Evolutionary conservation across 345 rosid genomes (phyloP), one percentile per base, ranked within the genome.

Genomic region (Orychophragmus violaceus): DNA sequence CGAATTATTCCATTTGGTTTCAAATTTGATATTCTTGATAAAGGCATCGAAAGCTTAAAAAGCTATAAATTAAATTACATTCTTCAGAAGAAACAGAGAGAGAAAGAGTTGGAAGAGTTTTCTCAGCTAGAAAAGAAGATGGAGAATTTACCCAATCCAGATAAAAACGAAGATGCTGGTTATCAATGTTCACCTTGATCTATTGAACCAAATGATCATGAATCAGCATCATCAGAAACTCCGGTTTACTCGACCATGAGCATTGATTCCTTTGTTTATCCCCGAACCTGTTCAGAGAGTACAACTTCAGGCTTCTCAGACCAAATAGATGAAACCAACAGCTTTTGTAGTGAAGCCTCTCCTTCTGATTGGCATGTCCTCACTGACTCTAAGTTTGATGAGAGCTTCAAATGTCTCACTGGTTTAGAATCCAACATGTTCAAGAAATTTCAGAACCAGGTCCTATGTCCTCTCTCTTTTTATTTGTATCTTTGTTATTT

Each of bases 281-380:
- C 76, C 66, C 61, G 87, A 73, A 88, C 87, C 63, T 82, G 58
- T 70, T 91, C 96, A 3, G 90, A 76, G 22, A 42, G 49, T 42
- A 41, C 29, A 77, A 76, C 82, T 17, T 91, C 96, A 11, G 83
- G 80, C 16, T 78, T 79, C 51, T 85, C 96, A 59, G 95, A 81
- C 13, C 82, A 77, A 3, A 27, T 75, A 12, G 93, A 91, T 49
- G 88, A 83, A 10, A 57, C 76, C 71, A 82, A 63, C 65, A 81
- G 88, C 50, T 79, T 55, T 57, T 80, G 79, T 24, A 75, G 87
- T 66, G 92, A 85, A 11, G 80, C 84, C 74, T 88, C 91, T 24
- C 88, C 90, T 51, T 80, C 54, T 33, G 74, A 74, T 22, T 87
- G 94, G 88, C 82, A 82, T 16, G 49, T 58, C n/a, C 50, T 58